Evolutionary conservation across 306 rosid genomes (phyloP), one percentile per base, ranked within the genome.

Genomic region (Acacia confusa): DNA sequence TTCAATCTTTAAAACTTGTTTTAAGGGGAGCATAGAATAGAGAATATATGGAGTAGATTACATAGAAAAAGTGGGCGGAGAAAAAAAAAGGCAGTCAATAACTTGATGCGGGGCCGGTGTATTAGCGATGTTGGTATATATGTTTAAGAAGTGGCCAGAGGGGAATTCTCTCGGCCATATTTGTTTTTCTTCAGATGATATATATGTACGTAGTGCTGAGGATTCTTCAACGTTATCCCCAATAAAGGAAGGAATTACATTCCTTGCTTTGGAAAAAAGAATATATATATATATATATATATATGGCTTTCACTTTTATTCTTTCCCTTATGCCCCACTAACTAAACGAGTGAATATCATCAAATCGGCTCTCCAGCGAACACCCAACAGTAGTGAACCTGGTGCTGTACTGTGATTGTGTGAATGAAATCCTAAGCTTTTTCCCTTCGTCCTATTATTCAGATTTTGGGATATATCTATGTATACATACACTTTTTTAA

Each of bases 201-300:
- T 30, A 30, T 19, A 7, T 14, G 2, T 20, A 7, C 9, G 15
- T 64, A 77, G 84, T 77, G 86, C 80, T 73, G 72, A 44, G 64
- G 90, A 92, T 87, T 91, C 92, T 87, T 89, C 88, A 72, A 78
- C 89, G 85, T 90, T 88, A 84, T 85, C 84, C 86, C 41, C 36
- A 78, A 85, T 75, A 90, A 88, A 90, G 91, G 87, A 89, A 87
- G 88, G 91, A 75, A 92, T 90, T 81, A 64, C 84, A 92, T 91
- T 92, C 98, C 88, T 77, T 77, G 30, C 84, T 68, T 81, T 87
- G 73, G 28, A 19, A 67, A 36, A 20, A 14, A 4, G 38, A 38
- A 67, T 20, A 36, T n/a, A n/a, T n/a, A n/a, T n/a, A n/a, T n/a
- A n/a, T n/a, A n/a, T n/a, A n/a, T n/a, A n/a, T n/a, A n/a, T n/a